Evolutionary conservation across 441 rosid species (phyloP).

Genomic region (Brassica balearica): DNA sequence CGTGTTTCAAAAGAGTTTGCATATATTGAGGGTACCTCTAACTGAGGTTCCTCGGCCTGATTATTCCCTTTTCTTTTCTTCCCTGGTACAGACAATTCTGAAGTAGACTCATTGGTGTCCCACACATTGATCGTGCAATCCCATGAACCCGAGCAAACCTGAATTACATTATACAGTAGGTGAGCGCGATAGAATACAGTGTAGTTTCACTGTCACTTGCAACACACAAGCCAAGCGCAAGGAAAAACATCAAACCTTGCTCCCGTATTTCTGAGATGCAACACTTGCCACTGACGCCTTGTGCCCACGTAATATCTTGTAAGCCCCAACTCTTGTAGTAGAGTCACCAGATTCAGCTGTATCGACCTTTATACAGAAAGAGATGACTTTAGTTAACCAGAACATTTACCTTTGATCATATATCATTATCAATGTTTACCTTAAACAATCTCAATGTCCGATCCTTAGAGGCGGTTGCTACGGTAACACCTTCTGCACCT

Average conservation of each 20-base stretch:
- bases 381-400: slow-evolving; percentile 16
- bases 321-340: slow-evolving; percentile 65
- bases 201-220: neutral
- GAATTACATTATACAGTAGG: slow-evolving; percentile 20
- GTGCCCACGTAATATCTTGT: slow-evolving; percentile 84
- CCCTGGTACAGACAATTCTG: slow-evolving; percentile 58
- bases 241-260: slow-evolving; percentile 59
- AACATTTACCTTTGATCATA: slow-evolving; percentile 8
- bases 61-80: slow-evolving; percentile 89
- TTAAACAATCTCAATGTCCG: slow-evolving; percentile 88
- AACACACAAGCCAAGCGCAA: slow-evolving; percentile 17
- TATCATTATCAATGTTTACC: slow-evolving; percentile 54
- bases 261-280: slow-evolving; percentile 67
- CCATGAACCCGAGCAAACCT: slow-evolving; percentile 96
- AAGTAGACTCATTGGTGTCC: slow-evolving; percentile 59
- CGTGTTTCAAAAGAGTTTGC: neutral
- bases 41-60: slow-evolving; percentile 62
- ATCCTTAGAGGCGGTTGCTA: slow-evolving; percentile 95
- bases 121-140: slow-evolving; percentile 86
- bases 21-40: slow-evolving; percentile 60
- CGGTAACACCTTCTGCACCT: slow-evolving; percentile 54
- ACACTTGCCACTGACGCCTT: slow-evolving; percentile 87
- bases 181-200: slow-evolving; percentile 1
- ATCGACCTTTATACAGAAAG: slow-evolving; percentile 58
- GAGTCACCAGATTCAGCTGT: slow-evolving; percentile 49